Base-by-base conservation (phyloP, 805 yeast species). In the Spathaspora arborariae region DNA sequence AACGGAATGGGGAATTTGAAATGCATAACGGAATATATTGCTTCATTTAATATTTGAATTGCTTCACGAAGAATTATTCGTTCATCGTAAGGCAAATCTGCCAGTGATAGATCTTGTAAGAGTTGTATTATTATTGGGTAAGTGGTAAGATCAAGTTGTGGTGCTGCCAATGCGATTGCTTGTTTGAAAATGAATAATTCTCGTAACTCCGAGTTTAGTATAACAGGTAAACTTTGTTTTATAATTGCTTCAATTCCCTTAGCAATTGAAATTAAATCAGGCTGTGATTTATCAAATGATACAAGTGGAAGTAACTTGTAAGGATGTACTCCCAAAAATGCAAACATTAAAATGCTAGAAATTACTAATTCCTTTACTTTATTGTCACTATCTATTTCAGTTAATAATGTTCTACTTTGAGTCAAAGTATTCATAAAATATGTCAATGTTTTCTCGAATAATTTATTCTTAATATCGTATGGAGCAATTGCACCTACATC, bases 301-400 rank as follows among this genome's bases (percentile, higher is more conserved):
- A 68, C 54, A 21, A 69, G 47, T 5, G 72, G 71, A 19, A 61
- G 44, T 10, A 64, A 46, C 18, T 52, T 51, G 41, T 60, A 62
- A 2, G 70, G 68, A 48, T 67, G 70, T 3, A 68, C 46, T 4
- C 65, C 67, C 8, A 66, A 45, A 40, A 56, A 68, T 11, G 69
- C 56, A 48, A 55, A 64, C 16, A 64, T 51, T 8, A 64, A 40
- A 27, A 56, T 50, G 4, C 62, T 52, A 5, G 64, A 56, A 2
- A 58, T 38, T 3, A 48, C 30, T 13, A 62, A 40, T 43, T 58
- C 64, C 9, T 50, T 50, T 0, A 53, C 20, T 20, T 9, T 6
- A 7, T 22, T 22, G 6, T 34, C 36, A 26, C 30, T 37, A 13
- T 37, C 20, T 5, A 6, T 20, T 16, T 20, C 26, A 22, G 22